Conservation (phyloP, 345 rosid genomes). For the Citrus cavaleriei region DNA sequence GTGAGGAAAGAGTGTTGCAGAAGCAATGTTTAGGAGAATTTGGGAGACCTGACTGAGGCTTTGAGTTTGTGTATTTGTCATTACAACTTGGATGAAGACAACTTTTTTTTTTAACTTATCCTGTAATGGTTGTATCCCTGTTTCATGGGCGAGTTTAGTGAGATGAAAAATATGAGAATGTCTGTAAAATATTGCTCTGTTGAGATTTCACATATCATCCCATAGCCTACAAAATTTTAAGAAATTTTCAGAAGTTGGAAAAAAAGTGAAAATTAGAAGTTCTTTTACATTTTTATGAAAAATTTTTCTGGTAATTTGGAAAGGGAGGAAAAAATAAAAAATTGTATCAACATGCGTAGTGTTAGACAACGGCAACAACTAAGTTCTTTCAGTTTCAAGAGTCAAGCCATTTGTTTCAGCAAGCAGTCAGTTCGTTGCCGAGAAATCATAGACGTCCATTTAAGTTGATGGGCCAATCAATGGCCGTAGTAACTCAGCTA, state of each 20-base stretch:
- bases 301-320: too few relatives aligned
- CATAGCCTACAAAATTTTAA: too few relatives aligned
- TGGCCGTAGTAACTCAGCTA: too few relatives aligned
- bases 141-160: slow-evolving; percentile 9
- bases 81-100: slow-evolving; percentile 12
- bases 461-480: too few relatives aligned
- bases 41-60: slow-evolving; percentile 25
- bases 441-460: too few relatives aligned
- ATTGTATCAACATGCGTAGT: too few relatives aligned
- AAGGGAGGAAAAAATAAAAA: too few relatives aligned
- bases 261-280: too few relatives aligned
- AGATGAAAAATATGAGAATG: slow-evolving; percentile 2
- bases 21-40: slow-evolving; percentile 9
- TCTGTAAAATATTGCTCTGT: background rate
- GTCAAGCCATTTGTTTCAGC: fast-evolving
- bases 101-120: background rate
- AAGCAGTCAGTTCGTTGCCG: fast-evolving
- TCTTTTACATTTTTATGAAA: too few relatives aligned
- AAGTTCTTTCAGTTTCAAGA: too few relatives aligned
- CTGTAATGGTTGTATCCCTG: slow-evolving; percentile 17
- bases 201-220: background rate
- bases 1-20: slow-evolving; percentile 15
- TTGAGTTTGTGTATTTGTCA: slow-evolving; percentile 20
- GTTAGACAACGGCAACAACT: too few relatives aligned
- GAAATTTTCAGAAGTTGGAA: too few relatives aligned